A percentile compares a stretch with the other conserved stretches of the same genome.
Evolutionary conservation across 2,329 filamentous ascomycete species (phyloP).

Genomic region (Colletotrichum lupini): DNA sequence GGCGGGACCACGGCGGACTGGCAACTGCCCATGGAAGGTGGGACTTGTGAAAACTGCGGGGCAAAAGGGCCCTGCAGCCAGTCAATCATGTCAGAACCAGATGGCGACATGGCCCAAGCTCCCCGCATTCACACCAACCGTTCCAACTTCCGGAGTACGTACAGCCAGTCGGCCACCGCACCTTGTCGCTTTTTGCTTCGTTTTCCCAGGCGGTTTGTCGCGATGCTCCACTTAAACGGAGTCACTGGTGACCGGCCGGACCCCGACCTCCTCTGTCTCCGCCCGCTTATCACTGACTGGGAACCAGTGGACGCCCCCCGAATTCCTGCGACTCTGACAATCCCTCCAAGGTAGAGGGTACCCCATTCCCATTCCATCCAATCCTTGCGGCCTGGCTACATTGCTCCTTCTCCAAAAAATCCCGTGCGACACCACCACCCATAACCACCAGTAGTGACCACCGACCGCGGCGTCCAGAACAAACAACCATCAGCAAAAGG

Average conservation of each 20-base stretch:
- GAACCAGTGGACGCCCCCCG: constrained; percentile 14
- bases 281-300: constrained; percentile 30
- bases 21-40: no score
- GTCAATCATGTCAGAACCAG: constrained; percentile 27
- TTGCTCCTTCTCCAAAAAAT: constrained; percentile 18
- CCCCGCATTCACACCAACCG: constrained; percentile 35
- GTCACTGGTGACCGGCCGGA: constrained; percentile 27
- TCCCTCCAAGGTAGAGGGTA: not conserved
- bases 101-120: constrained; percentile 40
- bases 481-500: constrained; percentile 1
- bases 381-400: not conserved
- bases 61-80: not conserved
- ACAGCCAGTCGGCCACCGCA: not conserved
- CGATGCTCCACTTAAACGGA: constrained; percentile 10
- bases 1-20: not conserved
- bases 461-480: not conserved
- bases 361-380: not conserved
- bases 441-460: constrained; percentile 8
- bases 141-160: not conserved
- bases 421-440: not conserved
- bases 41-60: not conserved
- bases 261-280: constrained; percentile 27
- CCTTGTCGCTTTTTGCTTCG: not conserved
- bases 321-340: not conserved
- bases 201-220: not conserved